These are phyloP conservation scores for Wallacemonas sp. DNA, from an alignment of 208 protist species.

Conservation along the genomic window DNA sequence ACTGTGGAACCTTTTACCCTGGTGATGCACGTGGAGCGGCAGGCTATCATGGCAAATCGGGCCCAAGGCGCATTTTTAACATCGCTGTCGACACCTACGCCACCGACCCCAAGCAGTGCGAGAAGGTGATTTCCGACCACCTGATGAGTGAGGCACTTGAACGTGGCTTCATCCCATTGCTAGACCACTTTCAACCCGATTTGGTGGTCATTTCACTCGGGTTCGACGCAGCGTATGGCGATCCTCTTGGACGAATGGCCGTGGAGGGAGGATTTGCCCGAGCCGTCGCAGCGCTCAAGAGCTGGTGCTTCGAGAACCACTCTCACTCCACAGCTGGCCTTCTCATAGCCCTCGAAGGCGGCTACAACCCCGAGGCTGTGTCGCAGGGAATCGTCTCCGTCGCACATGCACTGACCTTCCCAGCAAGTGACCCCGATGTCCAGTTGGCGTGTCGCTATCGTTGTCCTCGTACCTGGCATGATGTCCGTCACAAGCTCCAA, in stretches of 20 bases:
- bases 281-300: constrained; percentile 40
- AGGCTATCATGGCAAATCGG: constrained; percentile 15
- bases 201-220: constrained; percentile 89
- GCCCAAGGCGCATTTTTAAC: constrained; percentile 67
- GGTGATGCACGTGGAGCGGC: constrained; percentile 32
- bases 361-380: constrained; percentile 74
- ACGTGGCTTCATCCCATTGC: constrained; percentile 71
- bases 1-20: constrained; percentile 71
- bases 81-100: constrained; percentile 70
- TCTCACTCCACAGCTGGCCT: constrained; percentile 23
- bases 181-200: constrained; percentile 64
- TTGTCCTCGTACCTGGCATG: constrained; percentile 54
- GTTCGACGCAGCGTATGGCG: constrained; percentile 90
- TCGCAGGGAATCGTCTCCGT: constrained; percentile 58
- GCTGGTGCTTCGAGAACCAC: constrained; percentile 40
- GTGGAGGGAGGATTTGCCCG: constrained; percentile 77
- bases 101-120: constrained; percentile 34
- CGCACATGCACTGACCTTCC: constrained; percentile 58
- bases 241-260: constrained; percentile 83
- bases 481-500: constrained; percentile 38
- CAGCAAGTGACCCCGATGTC: constrained; percentile 34
- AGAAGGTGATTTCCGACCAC: constrained; percentile 75
- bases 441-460: constrained; percentile 8
- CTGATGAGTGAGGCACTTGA: constrained; percentile 53
- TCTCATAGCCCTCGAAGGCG: constrained; percentile 72